phyloP scores from a whole-genome alignment of 2,329 filamentous ascomycete species.

The Trichoderma hamatum region DNA sequence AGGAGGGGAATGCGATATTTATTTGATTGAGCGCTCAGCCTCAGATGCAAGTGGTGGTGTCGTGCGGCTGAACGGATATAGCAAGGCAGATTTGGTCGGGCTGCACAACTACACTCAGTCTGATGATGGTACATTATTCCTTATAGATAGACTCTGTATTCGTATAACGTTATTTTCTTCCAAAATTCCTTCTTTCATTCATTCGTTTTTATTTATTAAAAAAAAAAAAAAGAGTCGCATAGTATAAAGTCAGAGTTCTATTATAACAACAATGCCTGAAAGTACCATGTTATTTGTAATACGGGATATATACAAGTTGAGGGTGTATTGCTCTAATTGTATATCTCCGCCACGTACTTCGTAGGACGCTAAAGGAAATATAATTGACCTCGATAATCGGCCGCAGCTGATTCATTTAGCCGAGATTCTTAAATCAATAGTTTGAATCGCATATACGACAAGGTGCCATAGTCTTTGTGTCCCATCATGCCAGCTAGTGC shows the following conservation, averaged over 20 bases:
- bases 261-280: too few species aligned
- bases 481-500: neutral
- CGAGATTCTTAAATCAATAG: neutral
- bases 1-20: slow-evolving; percentile 1
- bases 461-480: neutral
- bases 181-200: too few species aligned
- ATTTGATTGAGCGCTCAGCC: slow-evolving; percentile 3
- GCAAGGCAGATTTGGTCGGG: slow-evolving; percentile 14
- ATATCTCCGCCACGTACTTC: neutral
- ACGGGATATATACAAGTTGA: neutral
- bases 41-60: neutral
- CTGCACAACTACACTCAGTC: neutral
- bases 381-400: neutral
- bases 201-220: too few species aligned
- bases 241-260: neutral
- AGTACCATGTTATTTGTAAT: too few species aligned
- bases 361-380: neutral
- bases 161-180: neutral
- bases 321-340: neutral
- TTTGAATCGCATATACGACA: neutral
- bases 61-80: slow-evolving; percentile 10
- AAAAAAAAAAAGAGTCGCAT: too few species aligned
- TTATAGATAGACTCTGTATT: neutral
- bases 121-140: neutral
- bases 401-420: neutral